Base-by-base conservation (phyloP, 345 rosid genomes). In the Lepidium didymum region DNA sequence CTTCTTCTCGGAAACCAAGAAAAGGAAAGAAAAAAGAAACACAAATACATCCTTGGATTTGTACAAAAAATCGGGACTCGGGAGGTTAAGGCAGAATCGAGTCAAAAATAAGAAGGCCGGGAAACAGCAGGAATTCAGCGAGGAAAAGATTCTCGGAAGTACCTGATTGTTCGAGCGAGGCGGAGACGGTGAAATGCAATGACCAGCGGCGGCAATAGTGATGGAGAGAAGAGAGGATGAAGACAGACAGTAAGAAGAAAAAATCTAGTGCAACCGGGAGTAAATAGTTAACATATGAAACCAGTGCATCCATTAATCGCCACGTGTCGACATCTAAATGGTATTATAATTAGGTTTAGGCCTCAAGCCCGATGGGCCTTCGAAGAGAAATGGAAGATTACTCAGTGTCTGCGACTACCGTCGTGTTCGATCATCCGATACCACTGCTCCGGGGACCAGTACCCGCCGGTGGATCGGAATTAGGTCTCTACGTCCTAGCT, bases 361-460 rank as follows among this genome's bases (percentile, higher is more conserved):
- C n/a, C 50, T 5, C 42, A 56, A 63, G 68, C 69, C 75, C 63
- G 56, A 44, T 62, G 60, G 75, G 69, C 69, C 63, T 29, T 66
- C 16, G 45, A 56, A 67, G 42, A 13, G 25, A 40, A 51, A 72
- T 72, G 76, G 77, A 65, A 27, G 85, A 83, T 35, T 91, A 87
- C 80, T 83, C 92, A 0, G 57, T 88, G 10, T 64, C 91, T 51
- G 57, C 91, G 38, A 91, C 93, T 13, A 83, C 73, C 53, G 31
- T 83, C 56, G 67, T 64, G 29, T 87, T 89, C 79, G 76, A 80
- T 56, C 56, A 52, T 35, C 95, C 89, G 15, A 77, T 81, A 2
- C 96, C 96, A 8, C 75, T 91, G 18, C 87, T 91, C 73, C 81
- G 92, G 11, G 95, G 86, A 5, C 91, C 99, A 21, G 14, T 79